Evolutionary conservation across 2,329 filamentous ascomycete genomes (phyloP), one percentile per base, ranked within the genome.

Genomic region (Dactylellina parvicollis): DNA sequence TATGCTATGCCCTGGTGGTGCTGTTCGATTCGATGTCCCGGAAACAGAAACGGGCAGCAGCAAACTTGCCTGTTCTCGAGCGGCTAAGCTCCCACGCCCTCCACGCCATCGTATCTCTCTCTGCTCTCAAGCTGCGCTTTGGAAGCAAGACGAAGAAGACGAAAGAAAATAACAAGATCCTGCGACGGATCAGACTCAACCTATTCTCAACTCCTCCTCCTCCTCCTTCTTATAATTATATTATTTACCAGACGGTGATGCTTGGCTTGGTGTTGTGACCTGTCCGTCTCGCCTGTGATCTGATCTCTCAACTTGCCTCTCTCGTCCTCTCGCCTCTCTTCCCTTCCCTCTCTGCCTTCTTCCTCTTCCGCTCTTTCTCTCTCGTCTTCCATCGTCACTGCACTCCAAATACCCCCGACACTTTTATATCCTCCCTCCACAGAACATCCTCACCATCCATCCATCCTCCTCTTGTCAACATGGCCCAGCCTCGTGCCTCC

Each of bases 401-500:
- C 54, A 40, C 24, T 30, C 28, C 30, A 24, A 14, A 44, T 18
- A 20, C 42, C 40, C 38, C 24, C 26, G 34, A 57, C 55, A 61
- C 38, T 26, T 61, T 16, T 52, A 7, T 24, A n/a, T 24, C 32
- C 16, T 38, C 38, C 49, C 5, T 52, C 55, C 20, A 47, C 54
- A 34, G 30, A 34, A 28, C 44, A 52, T 18, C 32, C 12, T 7
- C 49, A 50, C 16, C 66, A 16, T 24, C 16, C 20, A 20, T 18
- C n/a, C 38, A 47, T 30, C 9, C 32, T 20, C 18, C 14, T 28
- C 22, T 34, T 24, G 55, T 52, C 56, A 73, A 49, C 47, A 77
- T 76, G 76, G 75, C 75, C 50, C 76, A 77, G 75, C 76, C 85
- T 79, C 81, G 98, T 98, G 94, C 91, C 93, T 83, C 87, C 91